Base-by-base conservation (phyloP, 2,329 filamentous ascomycete species). In the Sclerotinia borealis region DNA sequence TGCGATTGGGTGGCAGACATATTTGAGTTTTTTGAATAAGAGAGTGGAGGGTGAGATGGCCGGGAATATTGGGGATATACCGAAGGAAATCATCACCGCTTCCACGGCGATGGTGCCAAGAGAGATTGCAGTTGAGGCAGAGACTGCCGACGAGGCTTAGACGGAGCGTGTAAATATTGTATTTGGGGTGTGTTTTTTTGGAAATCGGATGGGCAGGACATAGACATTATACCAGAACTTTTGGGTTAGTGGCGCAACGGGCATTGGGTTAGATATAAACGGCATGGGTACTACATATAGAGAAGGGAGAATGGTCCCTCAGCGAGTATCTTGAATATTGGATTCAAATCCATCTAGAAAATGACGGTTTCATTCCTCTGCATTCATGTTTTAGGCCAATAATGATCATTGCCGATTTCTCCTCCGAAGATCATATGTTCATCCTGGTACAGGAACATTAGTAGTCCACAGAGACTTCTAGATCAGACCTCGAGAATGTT, bases 1-100 rank as follows among this genome's bases (percentile, higher is more conserved):
- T 68, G 91, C 91, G 1, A 88, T 96, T 59, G 90, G 90, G 0
- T 97, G 93, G 93, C 93, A 96, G 82, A 92, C 91, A 0, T 97
- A 96, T 79, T 73, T 97, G 70, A 91, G 87, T 69, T 90, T 86
- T 75, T 76, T 96, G 72, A 96, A 96, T 71, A 83, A 88, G 71
- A 79, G 80, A 66, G 91, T 90, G 1, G 91, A 92, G 74, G 79
- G 79, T 55, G 78, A 81, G 69, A 78, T 72, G 31, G 60, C 51
- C 13, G 51, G 11, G 15, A 31, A 22, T 11, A 7, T 25, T 6
- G 51, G 31, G 1, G 45, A 49, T 25, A 15, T 7, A 34, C 43
- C 49, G 29, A 41, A 61, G 27, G 36, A 51, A 19, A 17, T 25
- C 3, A 7, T 25, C 3, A 34, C 9, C 1, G n/a, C 13, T 34